Base-by-base conservation (phyloP, 106 monocot species). In the Dendrobium catenatum region DNA sequence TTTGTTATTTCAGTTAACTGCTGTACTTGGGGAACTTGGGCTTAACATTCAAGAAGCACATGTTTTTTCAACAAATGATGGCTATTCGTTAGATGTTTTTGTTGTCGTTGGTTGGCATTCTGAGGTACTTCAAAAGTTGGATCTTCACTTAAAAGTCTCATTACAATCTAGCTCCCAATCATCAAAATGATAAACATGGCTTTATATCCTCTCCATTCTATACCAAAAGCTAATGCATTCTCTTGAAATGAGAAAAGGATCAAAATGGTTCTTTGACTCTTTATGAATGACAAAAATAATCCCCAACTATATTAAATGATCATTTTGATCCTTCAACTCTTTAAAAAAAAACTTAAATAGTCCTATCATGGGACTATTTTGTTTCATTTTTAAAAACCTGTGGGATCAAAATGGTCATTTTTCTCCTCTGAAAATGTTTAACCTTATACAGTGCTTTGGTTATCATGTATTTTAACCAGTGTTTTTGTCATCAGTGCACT, bases 31-130 rank as follows among this genome's bases (percentile, higher is more conserved):
- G 4, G 88, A 90, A 20, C 42, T 88, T 80, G 87, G 88, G 20
- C 90, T 93, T 59, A 93, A 90, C 80, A 93, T 93, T 56, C 90
- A 82, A 83, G 93, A 93, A 87, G 93, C 90, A 55, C 90, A 90
- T 87, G 86, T 79, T 64, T 90, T 88, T 86, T 88, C 90, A 51
- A 93, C 90, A 56, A 83, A 68, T 82, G 90, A 93, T 77, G 90
- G 90, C 29, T 91, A 91, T 72, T 88, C 87, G 0, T 84, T 93
- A 51, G 90, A 87, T 81, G 86, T 89, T 22, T 91, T 93, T 87
- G 85, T 91, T 78, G 93, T 93, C 81, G 91, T 87, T 66, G 90
- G 90, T 42, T 93, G 90, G 90, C 85, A 80, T 46, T 85, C 74
- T 59, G 88, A 87, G 88, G 90, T 93, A 88, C 42, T 49, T 42